Percentiles rank a stretch among this genome's conserved stretches.
These are phyloP conservation scores for Botryotinia globosa DNA, from an alignment of 2,329 filamentous ascomycete genomes.

Conservation along the genomic window DNA sequence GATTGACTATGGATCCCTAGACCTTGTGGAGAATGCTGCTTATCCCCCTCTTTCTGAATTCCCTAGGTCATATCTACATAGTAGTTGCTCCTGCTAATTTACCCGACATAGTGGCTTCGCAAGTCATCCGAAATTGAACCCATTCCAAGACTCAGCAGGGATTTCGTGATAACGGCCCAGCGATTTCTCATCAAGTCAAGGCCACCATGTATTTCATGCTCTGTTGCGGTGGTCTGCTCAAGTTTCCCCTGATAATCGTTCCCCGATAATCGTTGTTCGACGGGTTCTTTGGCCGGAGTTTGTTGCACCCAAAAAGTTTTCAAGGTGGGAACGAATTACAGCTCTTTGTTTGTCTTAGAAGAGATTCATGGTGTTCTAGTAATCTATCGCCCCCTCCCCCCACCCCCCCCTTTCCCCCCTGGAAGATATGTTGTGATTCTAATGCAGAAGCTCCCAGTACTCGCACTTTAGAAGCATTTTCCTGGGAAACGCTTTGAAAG, in stretches of 20 bases:
- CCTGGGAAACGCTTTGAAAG: neutral
- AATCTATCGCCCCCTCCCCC: neutral
- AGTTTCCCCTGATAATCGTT: neutral
- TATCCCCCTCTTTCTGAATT: neutral
- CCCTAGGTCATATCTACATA: neutral
- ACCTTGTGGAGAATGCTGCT: neutral
- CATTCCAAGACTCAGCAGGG: neutral
- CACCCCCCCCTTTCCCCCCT: neutral
- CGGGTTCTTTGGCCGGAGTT: neutral
- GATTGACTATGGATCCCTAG: neutral
- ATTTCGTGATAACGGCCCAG: neutral
- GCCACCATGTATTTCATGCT: neutral
- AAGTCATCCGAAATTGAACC: neutral
- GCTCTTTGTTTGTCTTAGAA: neutral
- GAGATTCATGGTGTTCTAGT: neutral
- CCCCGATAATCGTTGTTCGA: neutral
- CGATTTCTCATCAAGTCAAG: neutral
- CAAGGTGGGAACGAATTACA: neutral
- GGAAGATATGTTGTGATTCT: neutral
- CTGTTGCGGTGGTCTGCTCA: neutral
- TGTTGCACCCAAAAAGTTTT: neutral
- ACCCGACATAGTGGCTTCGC: neutral
- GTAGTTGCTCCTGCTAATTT: neutral
- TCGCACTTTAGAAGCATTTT: neutral
- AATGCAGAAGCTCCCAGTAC: neutral